Conservation (phyloP, 306 rosid species). For the Inga laurina region DNA sequence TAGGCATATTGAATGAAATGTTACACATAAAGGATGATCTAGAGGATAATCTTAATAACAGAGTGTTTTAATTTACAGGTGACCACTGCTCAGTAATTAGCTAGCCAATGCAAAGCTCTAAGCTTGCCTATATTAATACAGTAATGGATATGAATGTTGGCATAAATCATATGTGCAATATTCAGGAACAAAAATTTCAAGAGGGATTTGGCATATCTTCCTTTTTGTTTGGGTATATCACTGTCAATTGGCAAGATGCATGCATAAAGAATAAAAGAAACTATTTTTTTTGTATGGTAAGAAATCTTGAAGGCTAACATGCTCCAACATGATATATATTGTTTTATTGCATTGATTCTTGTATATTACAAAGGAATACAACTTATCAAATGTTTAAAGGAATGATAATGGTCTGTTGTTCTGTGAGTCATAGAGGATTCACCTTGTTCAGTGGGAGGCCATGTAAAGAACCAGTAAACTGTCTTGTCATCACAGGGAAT, state of each 20-base stretch:
- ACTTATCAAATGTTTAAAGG: neutral
- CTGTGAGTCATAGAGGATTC: neutral
- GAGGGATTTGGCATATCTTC: neutral
- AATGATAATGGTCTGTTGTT: neutral
- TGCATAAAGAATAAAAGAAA: neutral
- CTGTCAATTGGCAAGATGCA: neutral
- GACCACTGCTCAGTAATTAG: neutral
- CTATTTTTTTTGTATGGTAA: neutral
- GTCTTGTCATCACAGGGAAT: constrained; percentile 48
- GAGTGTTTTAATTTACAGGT: no score
- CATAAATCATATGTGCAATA: neutral
- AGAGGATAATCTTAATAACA: neutral
- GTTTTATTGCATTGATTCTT: neutral
- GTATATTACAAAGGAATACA: neutral
- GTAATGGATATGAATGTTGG: neutral
- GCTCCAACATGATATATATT: neutral
- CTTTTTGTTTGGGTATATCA: neutral
- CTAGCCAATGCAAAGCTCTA: neutral
- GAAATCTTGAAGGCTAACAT: neutral
- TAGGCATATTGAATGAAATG: neutral
- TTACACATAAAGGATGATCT: neutral
- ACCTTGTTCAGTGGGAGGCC: constrained; percentile 67
- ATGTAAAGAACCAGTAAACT: constrained; percentile 65
- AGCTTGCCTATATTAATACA: neutral
- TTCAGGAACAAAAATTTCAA: neutral